Percentiles rank a stretch among this genome's conserved stretches.
phyloP scores from a whole-genome alignment of 1,139 yeast species.

The Zygotorulaspora mrakii region DNA sequence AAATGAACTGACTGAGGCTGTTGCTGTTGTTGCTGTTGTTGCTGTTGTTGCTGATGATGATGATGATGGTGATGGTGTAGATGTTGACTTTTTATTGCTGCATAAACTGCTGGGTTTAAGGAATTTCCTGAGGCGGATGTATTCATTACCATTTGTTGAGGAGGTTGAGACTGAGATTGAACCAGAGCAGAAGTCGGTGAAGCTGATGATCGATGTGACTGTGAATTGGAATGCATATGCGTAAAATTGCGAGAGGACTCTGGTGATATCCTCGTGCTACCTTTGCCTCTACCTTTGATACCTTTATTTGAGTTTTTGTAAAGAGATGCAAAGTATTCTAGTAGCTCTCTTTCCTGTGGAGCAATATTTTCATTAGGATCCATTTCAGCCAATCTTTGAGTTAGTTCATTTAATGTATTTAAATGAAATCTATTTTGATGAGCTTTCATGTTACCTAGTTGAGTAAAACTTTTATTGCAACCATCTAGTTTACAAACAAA shows the following conservation, averaged over 20 bases:
- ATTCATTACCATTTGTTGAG: constrained; percentile 5
- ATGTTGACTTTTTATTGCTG: constrained; percentile 11
- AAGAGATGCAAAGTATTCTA: constrained; percentile 71
- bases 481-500: constrained; percentile 74
- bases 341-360: constrained; percentile 59
- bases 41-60: constrained; percentile 9
- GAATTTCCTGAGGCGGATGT: constrained; percentile 9
- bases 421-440: constrained; percentile 89
- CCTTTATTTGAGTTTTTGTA: constrained; percentile 89
- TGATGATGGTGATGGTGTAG: constrained; percentile 4
- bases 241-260: constrained; percentile 10
- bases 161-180: constrained; percentile 3
- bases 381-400: constrained; percentile 58
- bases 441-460: constrained; percentile 86
- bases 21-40: constrained; percentile 4
- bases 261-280: constrained; percentile 32
- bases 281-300: constrained; percentile 82
- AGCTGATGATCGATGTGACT: constrained; percentile 9
- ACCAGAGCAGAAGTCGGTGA: constrained; percentile 4
- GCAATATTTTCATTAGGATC: constrained; percentile 49
- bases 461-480: constrained; percentile 84
- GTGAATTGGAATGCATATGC: constrained; percentile 7
- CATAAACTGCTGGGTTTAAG: constrained; percentile 10
- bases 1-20: constrained; percentile 7
- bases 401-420: constrained; percentile 61